phyloP scores from a whole-genome alignment of 176 grass and related monocot genomes.

The Juncus inflexus region DNA sequence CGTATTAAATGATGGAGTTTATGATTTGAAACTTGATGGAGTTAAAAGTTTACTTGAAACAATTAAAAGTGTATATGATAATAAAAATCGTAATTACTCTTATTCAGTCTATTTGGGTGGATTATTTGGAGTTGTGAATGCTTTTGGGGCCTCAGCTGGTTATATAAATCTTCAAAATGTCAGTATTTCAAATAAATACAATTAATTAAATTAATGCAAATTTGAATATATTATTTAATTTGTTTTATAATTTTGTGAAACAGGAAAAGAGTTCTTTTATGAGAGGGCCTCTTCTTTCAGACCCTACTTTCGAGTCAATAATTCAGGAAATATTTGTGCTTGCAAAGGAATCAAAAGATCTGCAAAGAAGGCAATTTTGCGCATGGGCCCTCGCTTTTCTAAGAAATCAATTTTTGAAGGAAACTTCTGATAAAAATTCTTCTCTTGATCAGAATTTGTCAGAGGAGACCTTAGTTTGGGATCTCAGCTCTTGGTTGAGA shows the following conservation, averaged over 20 bases:
- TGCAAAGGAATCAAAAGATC: constrained; percentile 72
- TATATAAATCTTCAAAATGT: constrained; percentile 36
- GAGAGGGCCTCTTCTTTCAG: constrained; percentile 55
- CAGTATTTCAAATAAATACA: too few species aligned
- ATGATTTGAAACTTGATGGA: constrained; percentile 54
- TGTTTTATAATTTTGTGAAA: constrained; percentile 23
- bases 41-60: constrained; percentile 56
- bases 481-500: constrained; percentile 70
- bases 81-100: constrained; percentile 23
- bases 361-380: constrained; percentile 55
- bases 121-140: constrained; percentile 78
- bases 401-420: constrained; percentile 56
- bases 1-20: constrained; percentile 65
- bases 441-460: constrained; percentile 53
- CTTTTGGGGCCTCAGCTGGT: constrained; percentile 70
- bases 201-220: background rate
- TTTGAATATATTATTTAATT: constrained; percentile 13
- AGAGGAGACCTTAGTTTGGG: constrained; percentile 74
- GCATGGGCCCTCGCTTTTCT: constrained; percentile 92
- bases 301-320: constrained; percentile 64
- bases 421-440: constrained; percentile 36
- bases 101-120: constrained; percentile 75
- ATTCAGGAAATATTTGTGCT: constrained; percentile 89
- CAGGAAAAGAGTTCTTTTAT: constrained; percentile 62
- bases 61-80: constrained; percentile 49